Percentiles rank a stretch among this genome's conserved stretches.
phyloP scores from a whole-genome alignment of 805 yeast species.

The Kluyveromyces siamensis region DNA sequence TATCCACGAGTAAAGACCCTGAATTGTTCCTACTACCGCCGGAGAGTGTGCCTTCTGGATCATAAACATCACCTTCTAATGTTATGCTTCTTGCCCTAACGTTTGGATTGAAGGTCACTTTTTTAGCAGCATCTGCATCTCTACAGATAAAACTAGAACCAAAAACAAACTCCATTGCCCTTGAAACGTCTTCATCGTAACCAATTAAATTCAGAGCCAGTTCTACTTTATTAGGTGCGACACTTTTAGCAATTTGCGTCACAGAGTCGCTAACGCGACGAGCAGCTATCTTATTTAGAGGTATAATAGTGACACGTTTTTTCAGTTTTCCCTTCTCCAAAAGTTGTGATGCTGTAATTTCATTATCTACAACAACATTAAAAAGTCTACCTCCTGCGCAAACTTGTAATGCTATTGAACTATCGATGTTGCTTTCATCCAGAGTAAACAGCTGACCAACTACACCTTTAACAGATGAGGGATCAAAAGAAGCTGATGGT shows the following conservation, averaged over 20 bases:
- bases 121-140: slow-evolving; percentile 81
- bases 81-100: slow-evolving; percentile 80
- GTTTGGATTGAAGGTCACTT: slow-evolving; percentile 77
- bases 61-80: slow-evolving; percentile 86
- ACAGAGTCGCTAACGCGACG: slow-evolving; percentile 42
- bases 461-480: slow-evolving; percentile 67
- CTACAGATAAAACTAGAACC: slow-evolving; percentile 84
- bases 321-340: slow-evolving; percentile 70
- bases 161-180: slow-evolving; percentile 87
- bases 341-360: slow-evolving; percentile 72
- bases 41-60: slow-evolving; percentile 90
- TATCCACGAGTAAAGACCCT: slow-evolving; percentile 49
- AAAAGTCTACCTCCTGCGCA: slow-evolving; percentile 90
- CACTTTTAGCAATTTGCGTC: slow-evolving; percentile 56
- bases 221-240: slow-evolving; percentile 80
- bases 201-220: slow-evolving; percentile 78
- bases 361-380: slow-evolving; percentile 86
- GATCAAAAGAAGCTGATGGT: slow-evolving; percentile 55
- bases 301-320: slow-evolving; percentile 84
- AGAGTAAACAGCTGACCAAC: slow-evolving; percentile 78
- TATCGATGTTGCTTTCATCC: slow-evolving; percentile 43
- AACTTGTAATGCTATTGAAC: slow-evolving; percentile 79
- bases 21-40: slow-evolving; percentile 79
- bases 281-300: slow-evolving; percentile 75
- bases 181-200: slow-evolving; percentile 57